Evolutionary conservation across 352 stramenopile species (phyloP).

Genomic region (Phytophthora podocarpi): DNA sequence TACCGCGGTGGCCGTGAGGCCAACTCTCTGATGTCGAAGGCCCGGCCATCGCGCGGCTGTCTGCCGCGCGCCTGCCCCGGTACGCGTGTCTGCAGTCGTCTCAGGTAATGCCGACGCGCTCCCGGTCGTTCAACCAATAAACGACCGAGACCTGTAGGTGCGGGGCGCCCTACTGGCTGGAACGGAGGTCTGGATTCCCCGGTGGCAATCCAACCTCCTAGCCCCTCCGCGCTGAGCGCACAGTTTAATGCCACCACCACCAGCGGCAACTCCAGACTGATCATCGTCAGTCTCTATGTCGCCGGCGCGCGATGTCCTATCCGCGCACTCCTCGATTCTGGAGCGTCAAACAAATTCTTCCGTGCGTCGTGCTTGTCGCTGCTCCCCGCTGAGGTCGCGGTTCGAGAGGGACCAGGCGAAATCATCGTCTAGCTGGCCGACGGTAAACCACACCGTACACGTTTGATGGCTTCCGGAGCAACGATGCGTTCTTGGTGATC

Average conservation of each 20-base stretch:
- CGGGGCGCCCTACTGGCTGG: conserved; percentile 6
- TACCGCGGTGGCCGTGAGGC: no score
- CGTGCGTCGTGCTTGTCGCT: not conserved
- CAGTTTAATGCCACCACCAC: conserved; percentile 15
- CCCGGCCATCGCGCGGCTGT: no score
- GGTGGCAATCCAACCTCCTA: conserved; percentile 1
- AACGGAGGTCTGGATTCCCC: conserved; percentile 1
- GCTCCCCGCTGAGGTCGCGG: not conserved
- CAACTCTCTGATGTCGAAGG: no score
- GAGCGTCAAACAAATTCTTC: conserved; percentile 31
- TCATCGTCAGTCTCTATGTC: conserved; percentile 6
- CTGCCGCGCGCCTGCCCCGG: no score
- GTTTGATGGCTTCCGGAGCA: conserved; percentile 19
- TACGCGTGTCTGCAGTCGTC: no score
- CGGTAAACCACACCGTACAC: no score
- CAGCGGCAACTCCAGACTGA: conserved; percentile 1
- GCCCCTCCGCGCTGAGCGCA: conserved; percentile 1
- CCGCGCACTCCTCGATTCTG: conserved; percentile 20
- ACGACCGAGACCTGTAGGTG: not conserved
- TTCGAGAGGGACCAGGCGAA: not conserved
- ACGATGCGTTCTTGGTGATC: conserved; percentile 21
- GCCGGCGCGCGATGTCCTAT: conserved; percentile 7
- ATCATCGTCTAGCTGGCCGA: no score
- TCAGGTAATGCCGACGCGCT: no score
- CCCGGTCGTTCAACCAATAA: not conserved